Percentiles rank a stretch among this genome's conserved stretches.
phyloP scores from a whole-genome alignment of 257 asterid species.

The Lycium barbarum region DNA sequence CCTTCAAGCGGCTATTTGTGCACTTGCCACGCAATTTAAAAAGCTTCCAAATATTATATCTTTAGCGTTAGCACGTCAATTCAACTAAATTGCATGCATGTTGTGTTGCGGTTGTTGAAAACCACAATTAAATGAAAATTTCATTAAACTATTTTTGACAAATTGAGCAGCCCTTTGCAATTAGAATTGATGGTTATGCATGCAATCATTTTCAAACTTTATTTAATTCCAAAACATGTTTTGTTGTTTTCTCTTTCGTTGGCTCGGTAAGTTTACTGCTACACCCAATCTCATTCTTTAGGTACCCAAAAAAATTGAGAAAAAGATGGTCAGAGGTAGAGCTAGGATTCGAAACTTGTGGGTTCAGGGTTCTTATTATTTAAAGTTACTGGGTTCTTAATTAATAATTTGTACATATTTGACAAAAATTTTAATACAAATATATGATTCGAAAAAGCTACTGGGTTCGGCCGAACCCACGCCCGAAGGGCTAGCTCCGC shows the following conservation, averaged over 20 bases:
- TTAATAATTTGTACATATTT: no score
- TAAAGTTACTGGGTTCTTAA: no score
- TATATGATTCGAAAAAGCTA: no score
- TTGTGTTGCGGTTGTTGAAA: not conserved
- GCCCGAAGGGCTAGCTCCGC: no score
- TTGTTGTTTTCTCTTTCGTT: constrained; percentile 32
- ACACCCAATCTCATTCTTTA: not conserved
- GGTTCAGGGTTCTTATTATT: no score
- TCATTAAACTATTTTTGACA: not conserved
- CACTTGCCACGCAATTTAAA: not conserved
- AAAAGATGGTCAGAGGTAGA: constrained; percentile 35
- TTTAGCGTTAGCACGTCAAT: not conserved
- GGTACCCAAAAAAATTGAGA: not conserved
- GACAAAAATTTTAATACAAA: no score
- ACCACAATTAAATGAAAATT: not conserved
- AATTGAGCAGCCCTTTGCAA: not conserved
- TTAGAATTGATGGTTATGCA: constrained; percentile 27
- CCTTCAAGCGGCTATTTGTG: not conserved
- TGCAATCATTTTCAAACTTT: constrained; percentile 26
- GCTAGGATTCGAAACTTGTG: no score
- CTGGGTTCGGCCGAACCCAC: no score
- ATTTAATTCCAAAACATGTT: constrained; percentile 3
- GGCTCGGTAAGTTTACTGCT: constrained; percentile 27
- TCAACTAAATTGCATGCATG: constrained; percentile 3
- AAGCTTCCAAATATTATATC: not conserved